Conservation (phyloP, 768 basidiomycete species). For the Boletus subparvulus region DNA sequence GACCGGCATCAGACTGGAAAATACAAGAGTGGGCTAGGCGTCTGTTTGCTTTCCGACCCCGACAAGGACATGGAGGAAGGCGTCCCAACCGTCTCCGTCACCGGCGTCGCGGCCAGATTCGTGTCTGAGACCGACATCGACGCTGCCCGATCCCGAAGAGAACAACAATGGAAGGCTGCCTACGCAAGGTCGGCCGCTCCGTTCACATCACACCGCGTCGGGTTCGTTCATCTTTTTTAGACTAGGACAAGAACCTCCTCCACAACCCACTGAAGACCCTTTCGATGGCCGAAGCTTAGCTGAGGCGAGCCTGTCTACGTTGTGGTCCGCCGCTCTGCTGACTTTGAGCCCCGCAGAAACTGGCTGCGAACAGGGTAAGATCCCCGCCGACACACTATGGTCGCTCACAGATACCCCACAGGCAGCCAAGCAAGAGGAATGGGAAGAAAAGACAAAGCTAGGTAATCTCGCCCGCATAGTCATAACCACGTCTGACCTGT, state of each 20-base stretch:
- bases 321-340: conserved; percentile 8
- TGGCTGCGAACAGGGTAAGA: conserved; percentile 82
- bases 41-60: conserved; percentile 22
- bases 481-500: conserved; percentile 5
- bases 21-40: neutral
- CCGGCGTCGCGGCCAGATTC: conserved; percentile 80
- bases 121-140: conserved; percentile 80
- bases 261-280: conserved; percentile 68
- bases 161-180: conserved; percentile 89
- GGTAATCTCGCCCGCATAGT: conserved; percentile 26
- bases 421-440: conserved; percentile 91
- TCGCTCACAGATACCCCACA: conserved; percentile 29
- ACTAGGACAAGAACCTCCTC: conserved; percentile 82
- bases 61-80: conserved; percentile 54
- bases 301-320: conserved; percentile 58
- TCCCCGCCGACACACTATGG: neutral
- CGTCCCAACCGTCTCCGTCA: conserved; percentile 70
- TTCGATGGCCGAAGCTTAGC: conserved; percentile 86
- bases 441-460: conserved; percentile 88
- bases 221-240: conserved; percentile 36
- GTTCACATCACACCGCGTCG: neutral
- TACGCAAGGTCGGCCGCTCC: conserved; percentile 61
- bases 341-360: conserved; percentile 54
- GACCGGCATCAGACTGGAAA: no score
- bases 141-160: conserved; percentile 62